Base-by-base conservation (phyloP, 2,329 filamentous ascomycete species). In the Emmonsia crescens region DNA sequence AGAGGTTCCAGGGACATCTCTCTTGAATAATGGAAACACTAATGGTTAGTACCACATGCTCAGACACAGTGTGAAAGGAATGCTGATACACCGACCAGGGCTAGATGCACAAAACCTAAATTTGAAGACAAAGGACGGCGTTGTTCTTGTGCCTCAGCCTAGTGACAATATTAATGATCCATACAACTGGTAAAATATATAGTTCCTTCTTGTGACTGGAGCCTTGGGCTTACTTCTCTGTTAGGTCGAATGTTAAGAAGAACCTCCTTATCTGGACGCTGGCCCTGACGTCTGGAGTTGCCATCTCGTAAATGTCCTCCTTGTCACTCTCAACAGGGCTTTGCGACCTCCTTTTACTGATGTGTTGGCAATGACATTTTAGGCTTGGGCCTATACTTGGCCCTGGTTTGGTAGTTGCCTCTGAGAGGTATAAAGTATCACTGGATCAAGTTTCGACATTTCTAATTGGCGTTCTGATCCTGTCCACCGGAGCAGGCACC, bases 311-410 rank as follows among this genome's bases (percentile, higher is more conserved):
- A 60, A 66, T 60, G 16, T n/a, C 21, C 2, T 6, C n/a, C 10
- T 36, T 36, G 24, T 55, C 46, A 10, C 5, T 31, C 38, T 31
- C 16, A 57, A 19, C 27, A 21, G 6, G 14, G 14, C 24, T 29
- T 29, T 24, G 27, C 12, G 38, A 27, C n/a, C 16, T 29, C 9
- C 27, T 4, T 46, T 16, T 46, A 46, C 38, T 57, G 24, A 57
- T 16, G 9, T 33, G n/a, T 59, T 58, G 24, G 24, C 38, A 61
- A 52, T 52, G 27, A 3, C 3, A 31, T 52, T 44, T 12, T 46
- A 75, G 74, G 12, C 71, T 77, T 12, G 75, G 74, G 10, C 74
- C 75, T 3, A 77, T 77, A 75, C 69, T 77, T 2, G 75, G 74
- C 2, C 75, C 75, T 19, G 74, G 72, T 29, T 65, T 77, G 1